Base-by-base conservation (phyloP, 2,329 filamentous ascomycete species). In the Huntiella bhutanensis region DNA sequence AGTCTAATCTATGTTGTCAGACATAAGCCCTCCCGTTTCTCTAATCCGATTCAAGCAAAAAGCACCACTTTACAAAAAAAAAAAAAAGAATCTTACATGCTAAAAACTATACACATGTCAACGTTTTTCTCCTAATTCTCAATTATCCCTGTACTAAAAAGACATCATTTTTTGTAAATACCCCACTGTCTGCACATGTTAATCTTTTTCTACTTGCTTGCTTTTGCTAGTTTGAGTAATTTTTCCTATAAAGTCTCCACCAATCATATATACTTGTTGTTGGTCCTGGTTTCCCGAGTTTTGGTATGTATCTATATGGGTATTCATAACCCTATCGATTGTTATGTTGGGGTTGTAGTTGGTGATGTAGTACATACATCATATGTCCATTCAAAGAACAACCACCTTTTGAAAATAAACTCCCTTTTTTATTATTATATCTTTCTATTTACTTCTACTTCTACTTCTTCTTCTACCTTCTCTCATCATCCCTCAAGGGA, bases 181-280 rank as follows among this genome's bases (percentile, higher is more conserved):
- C 8, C n/a, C 19, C 13, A 32, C 40, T 41, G 16, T 16, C 19
- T n/a, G n/a, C 22, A 41, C 33, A 12, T n/a, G 13, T 22, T 17
- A 19, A 12, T 41, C 12, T 8, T 15, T 15, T 12, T 16, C 15
- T 41, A 19, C 15, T 40, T 15, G 16, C 17, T 41, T 28, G 13
- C 16, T 41, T 41, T 41, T 41, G 40, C 16, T 41, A 32, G 19
- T 41, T 41, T 41, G 15, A 28, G 40, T 15, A 41, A 41, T 41
- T 41, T 41, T 41, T 19, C 22, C 16, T 17, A 17, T 4, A 22
- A 41, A 19, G 13, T 11, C 4, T 4, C 17, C 3, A 28, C 39
- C 15, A 41, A 41, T 41, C 39, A 41, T 41, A 19, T 41, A n/a
- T 17, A 22, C 22, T 12, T 10, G 13, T 16, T 11, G 12, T n/a